These are phyloP conservation scores for Wickerhamomyces strasburgensis DNA, from an alignment of 805 yeast species.

Conservation along the genomic window DNA sequence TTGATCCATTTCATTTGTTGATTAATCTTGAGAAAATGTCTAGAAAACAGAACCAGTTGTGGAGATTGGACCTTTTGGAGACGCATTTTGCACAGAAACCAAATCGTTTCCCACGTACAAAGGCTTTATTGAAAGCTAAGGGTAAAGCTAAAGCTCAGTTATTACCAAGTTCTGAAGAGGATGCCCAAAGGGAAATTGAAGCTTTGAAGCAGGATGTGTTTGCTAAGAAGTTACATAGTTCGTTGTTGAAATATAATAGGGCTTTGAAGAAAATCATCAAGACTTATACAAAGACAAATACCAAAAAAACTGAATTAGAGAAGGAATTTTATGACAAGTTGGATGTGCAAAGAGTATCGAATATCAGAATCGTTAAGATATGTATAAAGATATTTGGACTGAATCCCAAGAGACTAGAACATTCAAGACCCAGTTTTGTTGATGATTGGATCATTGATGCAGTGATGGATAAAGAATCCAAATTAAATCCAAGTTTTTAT, in stretches of 20 bases:
- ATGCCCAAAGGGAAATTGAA: slow-evolving; percentile 41
- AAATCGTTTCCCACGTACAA: slow-evolving; percentile 48
- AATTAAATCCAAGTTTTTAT: slow-evolving; percentile 40
- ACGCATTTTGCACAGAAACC: slow-evolving; percentile 37
- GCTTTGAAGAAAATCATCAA: slow-evolving; percentile 29
- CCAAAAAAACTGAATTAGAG: slow-evolving; percentile 16
- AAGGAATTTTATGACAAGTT: slow-evolving; percentile 18
- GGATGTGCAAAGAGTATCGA: slow-evolving; percentile 23
- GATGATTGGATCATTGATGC: slow-evolving; percentile 22
- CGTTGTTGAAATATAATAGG: slow-evolving; percentile 36
- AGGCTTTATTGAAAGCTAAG: slow-evolving; percentile 22
- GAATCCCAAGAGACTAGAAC: slow-evolving; percentile 11
- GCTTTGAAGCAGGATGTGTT: slow-evolving; percentile 41
- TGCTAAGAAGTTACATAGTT: slow-evolving; percentile 44
- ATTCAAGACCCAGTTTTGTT: slow-evolving; percentile 14
- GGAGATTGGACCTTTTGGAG: slow-evolving; percentile 56
- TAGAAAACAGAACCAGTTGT: slow-evolving; percentile 34
- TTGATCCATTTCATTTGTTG: too few species aligned
- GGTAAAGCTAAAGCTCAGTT: slow-evolving; percentile 36
- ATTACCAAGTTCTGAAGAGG: slow-evolving; percentile 33
- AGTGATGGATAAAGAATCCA: slow-evolving; percentile 26
- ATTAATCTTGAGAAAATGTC: too few species aligned
- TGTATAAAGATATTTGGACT: slow-evolving; percentile 10
- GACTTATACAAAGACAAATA: slow-evolving; percentile 2
- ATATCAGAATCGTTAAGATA: slow-evolving; percentile 19